phyloP scores from a whole-genome alignment of 2,329 filamentous ascomycete species.

The Tympanopsis confertula region DNA sequence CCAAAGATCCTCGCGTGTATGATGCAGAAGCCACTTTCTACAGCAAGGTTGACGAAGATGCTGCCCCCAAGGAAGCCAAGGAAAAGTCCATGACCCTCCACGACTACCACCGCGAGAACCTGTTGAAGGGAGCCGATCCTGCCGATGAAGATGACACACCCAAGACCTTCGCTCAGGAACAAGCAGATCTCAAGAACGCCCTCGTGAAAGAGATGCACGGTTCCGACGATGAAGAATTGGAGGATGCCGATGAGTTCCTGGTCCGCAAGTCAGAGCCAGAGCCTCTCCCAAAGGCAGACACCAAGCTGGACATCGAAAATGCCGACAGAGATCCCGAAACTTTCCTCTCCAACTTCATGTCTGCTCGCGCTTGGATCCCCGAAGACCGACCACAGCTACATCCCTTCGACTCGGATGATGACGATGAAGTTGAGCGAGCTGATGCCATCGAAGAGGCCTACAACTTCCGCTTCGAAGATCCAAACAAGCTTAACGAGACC shows the following conservation, averaged over 20 bases:
- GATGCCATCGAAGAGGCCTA: constrained; percentile 62
- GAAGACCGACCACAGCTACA: constrained; percentile 37
- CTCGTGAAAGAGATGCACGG: constrained; percentile 55
- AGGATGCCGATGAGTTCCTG: constrained; percentile 38
- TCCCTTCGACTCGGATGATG: constrained; percentile 61
- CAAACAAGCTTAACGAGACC: constrained; percentile 51
- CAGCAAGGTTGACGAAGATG: constrained; percentile 27
- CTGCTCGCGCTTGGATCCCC: constrained; percentile 61
- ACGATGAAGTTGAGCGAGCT: constrained; percentile 44
- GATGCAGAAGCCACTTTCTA: constrained; percentile 54
- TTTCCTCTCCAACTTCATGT: constrained; percentile 62
- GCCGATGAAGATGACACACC: constrained; percentile 33
- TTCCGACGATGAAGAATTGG: constrained; percentile 23
- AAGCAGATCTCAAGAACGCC: constrained; percentile 48
- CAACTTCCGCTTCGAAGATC: constrained; percentile 64
- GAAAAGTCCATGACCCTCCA: constrained; percentile 57
- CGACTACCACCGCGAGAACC: constrained; percentile 60
- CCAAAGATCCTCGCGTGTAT: constrained; percentile 61
- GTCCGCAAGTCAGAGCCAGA: constrained; percentile 35
- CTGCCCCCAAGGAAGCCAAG: constrained; percentile 23
- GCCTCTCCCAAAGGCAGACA: constrained; percentile 14
- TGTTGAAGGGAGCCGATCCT: constrained; percentile 39
- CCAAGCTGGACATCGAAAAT: constrained; percentile 38
- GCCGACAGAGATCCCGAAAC: constrained; percentile 61
- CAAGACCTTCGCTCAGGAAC: constrained; percentile 56